These are phyloP conservation scores for Cytospora mali DNA, from an alignment of 2,329 filamentous ascomycete genomes.

Conservation along the genomic window DNA sequence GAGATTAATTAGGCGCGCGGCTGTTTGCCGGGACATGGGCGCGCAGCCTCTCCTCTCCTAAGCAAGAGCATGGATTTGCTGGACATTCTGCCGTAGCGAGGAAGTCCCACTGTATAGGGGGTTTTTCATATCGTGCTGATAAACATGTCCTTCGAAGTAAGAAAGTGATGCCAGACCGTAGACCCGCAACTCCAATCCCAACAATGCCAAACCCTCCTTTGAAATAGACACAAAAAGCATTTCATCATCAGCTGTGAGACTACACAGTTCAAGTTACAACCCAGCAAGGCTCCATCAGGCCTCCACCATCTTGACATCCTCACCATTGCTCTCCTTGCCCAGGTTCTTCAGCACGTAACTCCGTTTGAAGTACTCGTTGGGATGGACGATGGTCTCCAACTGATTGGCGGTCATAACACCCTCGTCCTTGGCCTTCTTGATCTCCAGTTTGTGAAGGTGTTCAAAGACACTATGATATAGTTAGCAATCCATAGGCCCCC, in stretches of 20 bases:
- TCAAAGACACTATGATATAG: slow-evolving; percentile 74
- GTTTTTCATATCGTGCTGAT: slow-evolving; percentile 7
- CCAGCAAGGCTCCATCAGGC: slow-evolving; percentile 40
- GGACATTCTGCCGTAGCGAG: neutral
- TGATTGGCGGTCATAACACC: slow-evolving; percentile 72
- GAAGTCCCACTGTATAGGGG: neutral
- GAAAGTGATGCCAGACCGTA: neutral
- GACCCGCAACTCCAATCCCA: neutral
- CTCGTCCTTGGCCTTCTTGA: slow-evolving; percentile 76
- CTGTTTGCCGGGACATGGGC: neutral
- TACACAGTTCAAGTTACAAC: neutral
- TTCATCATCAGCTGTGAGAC: neutral
- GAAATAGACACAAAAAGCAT: too few relatives aligned
- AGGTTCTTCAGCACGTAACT: slow-evolving; percentile 88
- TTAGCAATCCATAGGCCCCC: neutral
- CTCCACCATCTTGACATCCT: slow-evolving; percentile 62
- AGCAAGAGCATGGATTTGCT: neutral
- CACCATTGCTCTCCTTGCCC: slow-evolving; percentile 51
- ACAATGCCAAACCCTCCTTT: slow-evolving; percentile 18
- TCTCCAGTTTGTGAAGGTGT: slow-evolving; percentile 75
- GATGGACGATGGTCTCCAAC: slow-evolving; percentile 93
- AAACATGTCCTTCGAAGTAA: slow-evolving; percentile 3
- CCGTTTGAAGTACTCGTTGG: slow-evolving; percentile 97
- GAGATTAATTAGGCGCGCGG: neutral
- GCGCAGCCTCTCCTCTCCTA: neutral